Evolutionary conservation across 2,329 filamentous ascomycete species (phyloP).

Genomic region (Arthrobotrys sphaeroides): DNA sequence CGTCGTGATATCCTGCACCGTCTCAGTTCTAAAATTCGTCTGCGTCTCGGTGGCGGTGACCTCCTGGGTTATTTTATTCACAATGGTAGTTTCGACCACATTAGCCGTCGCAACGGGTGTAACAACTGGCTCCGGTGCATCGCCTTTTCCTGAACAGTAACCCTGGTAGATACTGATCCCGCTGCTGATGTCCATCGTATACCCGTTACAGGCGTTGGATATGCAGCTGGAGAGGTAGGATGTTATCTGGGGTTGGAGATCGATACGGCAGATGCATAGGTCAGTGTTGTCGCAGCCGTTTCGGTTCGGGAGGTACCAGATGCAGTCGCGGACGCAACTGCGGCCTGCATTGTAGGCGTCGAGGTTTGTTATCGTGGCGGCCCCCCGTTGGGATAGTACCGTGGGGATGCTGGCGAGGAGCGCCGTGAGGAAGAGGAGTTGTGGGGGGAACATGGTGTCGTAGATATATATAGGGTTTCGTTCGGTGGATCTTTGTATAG

Average conservation of each 20-base stretch:
- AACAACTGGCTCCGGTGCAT: constrained; percentile 1
- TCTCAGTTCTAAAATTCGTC: constrained; percentile 19
- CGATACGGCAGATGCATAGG: constrained; percentile 27
- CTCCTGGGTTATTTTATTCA: constrained; percentile 8
- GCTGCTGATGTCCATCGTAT: constrained; percentile 17
- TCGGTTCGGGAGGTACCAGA: constrained; percentile 1
- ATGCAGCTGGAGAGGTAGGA: constrained; percentile 36
- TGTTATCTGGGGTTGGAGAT: constrained; percentile 32
- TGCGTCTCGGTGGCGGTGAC: constrained; percentile 11
- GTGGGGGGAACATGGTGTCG: not conserved
- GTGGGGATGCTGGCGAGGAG: not conserved
- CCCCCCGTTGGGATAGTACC: not conserved
- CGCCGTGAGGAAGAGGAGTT: not conserved
- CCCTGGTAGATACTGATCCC: constrained; percentile 45
- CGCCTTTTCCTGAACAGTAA: constrained; percentile 31
- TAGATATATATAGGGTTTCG: not conserved
- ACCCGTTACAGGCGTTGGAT: not conserved
- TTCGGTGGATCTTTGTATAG: too few relatives aligned
- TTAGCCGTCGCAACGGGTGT: constrained; percentile 35
- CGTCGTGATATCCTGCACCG: constrained; percentile 15
- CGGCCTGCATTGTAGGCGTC: constrained; percentile 31
- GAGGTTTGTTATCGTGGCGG: not conserved
- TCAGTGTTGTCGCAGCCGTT: constrained; percentile 36
- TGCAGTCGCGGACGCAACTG: constrained; percentile 23
- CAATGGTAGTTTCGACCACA: constrained; percentile 31